These are phyloP conservation scores for Aspergillus spinulosporus DNA, from an alignment of 2,329 filamentous ascomycete species.

Conservation along the genomic window DNA sequence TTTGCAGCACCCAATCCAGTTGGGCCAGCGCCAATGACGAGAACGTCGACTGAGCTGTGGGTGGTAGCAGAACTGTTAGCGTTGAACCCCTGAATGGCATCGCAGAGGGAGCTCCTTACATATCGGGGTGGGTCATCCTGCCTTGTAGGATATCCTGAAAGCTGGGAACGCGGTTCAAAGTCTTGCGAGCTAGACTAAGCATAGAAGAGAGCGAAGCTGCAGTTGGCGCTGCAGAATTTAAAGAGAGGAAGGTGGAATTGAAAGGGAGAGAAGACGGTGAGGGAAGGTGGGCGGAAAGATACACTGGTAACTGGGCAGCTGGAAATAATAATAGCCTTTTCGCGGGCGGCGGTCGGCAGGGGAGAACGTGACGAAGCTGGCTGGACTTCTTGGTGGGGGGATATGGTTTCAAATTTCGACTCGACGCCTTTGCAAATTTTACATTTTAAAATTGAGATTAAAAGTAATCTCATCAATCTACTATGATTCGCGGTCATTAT, in stretches of 20 bases:
- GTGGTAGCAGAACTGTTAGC: slow-evolving; percentile 22
- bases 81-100: slow-evolving; percentile 11
- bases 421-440: slow-evolving; percentile 8
- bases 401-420: slow-evolving; percentile 40
- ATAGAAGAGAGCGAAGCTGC: slow-evolving; percentile 39
- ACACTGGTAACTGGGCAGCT: slow-evolving; percentile 16
- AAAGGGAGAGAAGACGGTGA: slow-evolving; percentile 23
- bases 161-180: slow-evolving; percentile 46
- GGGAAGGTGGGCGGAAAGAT: slow-evolving; percentile 27
- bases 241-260: slow-evolving; percentile 20
- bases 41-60: slow-evolving; percentile 84
- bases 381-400: slow-evolving; percentile 26
- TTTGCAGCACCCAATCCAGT: slow-evolving; percentile 98
- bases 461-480: background rate
- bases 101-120: slow-evolving; percentile 34
- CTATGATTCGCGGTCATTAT: background rate
- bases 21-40: slow-evolving; percentile 96
- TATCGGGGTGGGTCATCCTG: slow-evolving; percentile 49
- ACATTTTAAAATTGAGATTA: slow-evolving; percentile 8
- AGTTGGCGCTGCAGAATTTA: slow-evolving; percentile 33
- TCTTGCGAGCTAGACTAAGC: slow-evolving; percentile 46
- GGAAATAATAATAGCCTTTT: slow-evolving; percentile 18
- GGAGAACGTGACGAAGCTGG: slow-evolving; percentile 28
- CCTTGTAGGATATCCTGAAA: slow-evolving; percentile 49
- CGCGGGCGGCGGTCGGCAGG: slow-evolving; percentile 21